A percentile compares a stretch with the other conserved stretches of the same genome.
Evolutionary conservation across 768 basidiomycete genomes (phyloP).

Genomic region (Russula emetica): DNA sequence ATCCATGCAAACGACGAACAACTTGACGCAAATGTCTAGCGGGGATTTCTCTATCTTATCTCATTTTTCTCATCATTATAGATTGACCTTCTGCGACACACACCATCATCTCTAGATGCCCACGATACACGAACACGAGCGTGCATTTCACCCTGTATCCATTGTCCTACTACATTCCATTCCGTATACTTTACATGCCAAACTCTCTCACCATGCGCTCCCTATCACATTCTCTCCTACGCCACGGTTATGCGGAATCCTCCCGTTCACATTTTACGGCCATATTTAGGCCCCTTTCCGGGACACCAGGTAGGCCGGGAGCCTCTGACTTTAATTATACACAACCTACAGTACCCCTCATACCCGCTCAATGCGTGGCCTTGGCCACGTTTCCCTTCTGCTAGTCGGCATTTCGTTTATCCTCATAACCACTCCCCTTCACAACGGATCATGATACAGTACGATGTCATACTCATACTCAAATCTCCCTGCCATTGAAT

Average conservation of each 20-base stretch:
- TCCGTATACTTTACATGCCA: neutral
- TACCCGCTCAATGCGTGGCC: neutral
- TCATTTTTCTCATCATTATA: neutral
- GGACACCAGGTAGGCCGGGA: neutral
- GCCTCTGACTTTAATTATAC: neutral
- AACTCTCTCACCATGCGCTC: conserved; percentile 2
- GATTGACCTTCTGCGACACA: neutral
- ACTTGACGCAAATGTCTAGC: neutral
- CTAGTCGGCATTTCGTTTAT: neutral
- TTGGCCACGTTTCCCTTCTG: neutral
- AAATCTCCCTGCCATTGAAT: neutral
- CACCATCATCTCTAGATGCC: conserved; percentile 4
- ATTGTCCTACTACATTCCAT: neutral
- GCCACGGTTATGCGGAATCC: neutral
- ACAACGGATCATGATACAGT: neutral
- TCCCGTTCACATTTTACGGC: neutral
- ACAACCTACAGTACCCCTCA: neutral
- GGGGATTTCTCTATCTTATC: neutral
- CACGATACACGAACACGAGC: neutral
- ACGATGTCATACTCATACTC: neutral
- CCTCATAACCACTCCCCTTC: neutral
- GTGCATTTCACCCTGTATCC: neutral
- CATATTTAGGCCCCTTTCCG: neutral
- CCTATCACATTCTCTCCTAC: neutral
- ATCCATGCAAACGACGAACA: neutral